A percentile compares a stretch with the other conserved stretches of the same genome.
phyloP scores from a whole-genome alignment of 352 stramenopile genomes.

The Pythium rhizo-oryzae region DNA sequence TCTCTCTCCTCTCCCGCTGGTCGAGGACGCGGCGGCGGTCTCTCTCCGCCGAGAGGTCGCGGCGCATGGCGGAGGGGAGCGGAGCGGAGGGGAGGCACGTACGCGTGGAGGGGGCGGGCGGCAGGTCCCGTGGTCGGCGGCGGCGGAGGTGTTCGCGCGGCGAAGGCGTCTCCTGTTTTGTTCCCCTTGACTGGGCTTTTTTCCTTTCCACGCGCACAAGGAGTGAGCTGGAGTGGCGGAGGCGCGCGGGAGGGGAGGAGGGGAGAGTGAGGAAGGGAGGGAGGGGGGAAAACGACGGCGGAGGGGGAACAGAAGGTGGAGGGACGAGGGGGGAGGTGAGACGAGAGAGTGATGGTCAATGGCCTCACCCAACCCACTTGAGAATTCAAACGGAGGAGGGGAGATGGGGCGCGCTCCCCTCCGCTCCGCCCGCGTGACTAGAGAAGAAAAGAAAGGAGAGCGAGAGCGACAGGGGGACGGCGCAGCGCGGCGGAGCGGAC shows the following conservation, averaged over 20 bases:
- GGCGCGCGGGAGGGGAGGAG: neutral
- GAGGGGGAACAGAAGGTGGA: conserved; percentile 10
- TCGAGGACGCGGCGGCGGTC: no score
- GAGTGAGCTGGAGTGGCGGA: conserved; percentile 20
- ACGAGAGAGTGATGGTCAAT: conserved; percentile 31
- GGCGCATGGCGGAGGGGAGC: no score
- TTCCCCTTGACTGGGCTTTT: no score
- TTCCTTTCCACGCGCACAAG: conserved; percentile 4
- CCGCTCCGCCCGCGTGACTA: conserved; percentile 13
- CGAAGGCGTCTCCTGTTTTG: no score
- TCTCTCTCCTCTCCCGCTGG: no score
- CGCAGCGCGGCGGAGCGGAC: conserved; percentile 14
- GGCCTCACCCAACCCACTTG: conserved; percentile 33
- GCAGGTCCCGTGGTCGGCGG: no score
- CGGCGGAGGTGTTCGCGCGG: no score
- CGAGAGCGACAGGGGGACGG: neutral
- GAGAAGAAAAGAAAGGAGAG: conserved; percentile 24
- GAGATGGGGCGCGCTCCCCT: conserved; percentile 1
- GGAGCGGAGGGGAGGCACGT: no score
- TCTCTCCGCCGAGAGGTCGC: no score
- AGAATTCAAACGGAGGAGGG: conserved; percentile 41
- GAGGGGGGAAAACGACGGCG: conserved; percentile 23
- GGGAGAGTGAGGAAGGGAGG: conserved; percentile 28
- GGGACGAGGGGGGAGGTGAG: conserved; percentile 9
- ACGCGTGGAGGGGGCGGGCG: no score